A percentile compares a stretch with the other conserved stretches of the same genome.
These are phyloP conservation scores for Inga laurina DNA, from an alignment of 306 rosid species.

Conservation along the genomic window DNA sequence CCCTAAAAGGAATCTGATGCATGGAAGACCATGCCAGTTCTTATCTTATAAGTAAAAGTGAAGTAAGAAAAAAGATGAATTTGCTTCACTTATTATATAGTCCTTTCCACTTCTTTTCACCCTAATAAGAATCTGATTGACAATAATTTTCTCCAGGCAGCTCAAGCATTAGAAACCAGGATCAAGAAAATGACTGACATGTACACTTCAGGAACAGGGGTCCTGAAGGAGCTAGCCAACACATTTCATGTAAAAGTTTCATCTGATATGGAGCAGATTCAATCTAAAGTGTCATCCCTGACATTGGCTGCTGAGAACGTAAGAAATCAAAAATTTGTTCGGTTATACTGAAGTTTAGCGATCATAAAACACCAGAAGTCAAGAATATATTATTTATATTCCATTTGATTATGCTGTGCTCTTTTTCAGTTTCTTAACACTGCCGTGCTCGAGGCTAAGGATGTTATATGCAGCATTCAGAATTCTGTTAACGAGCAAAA, in stretches of 20 bases:
- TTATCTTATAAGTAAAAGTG: constrained; percentile 66
- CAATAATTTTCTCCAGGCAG: constrained; percentile 55
- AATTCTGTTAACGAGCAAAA: constrained; percentile 75
- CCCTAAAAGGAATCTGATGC: constrained; percentile 19
- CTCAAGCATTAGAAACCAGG: constrained; percentile 67
- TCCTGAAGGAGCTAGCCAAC: constrained; percentile 62
- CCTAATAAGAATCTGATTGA: constrained; percentile 25
- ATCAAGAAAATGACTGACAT: constrained; percentile 68
- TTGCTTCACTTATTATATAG: constrained; percentile 7
- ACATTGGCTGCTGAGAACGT: constrained; percentile 67
- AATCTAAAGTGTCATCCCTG: constrained; percentile 55
- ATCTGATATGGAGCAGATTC: constrained; percentile 66
- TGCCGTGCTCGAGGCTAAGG: constrained; percentile 68
- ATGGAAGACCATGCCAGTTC: constrained; percentile 74
- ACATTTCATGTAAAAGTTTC: constrained; percentile 71
- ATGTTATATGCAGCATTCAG: constrained; percentile 61
- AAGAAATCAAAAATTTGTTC: constrained; percentile 15
- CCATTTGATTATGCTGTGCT: constrained; percentile 17
- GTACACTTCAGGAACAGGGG: constrained; percentile 63
- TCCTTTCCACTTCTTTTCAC: constrained; percentile 12
- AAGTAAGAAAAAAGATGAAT: constrained; percentile 56
- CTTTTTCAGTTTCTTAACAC: constrained; percentile 64
- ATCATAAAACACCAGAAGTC: background rate
- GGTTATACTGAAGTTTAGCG: background rate
- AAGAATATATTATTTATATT: background rate